phyloP scores from a whole-genome alignment of 192 early-diverging fungal genomes.

The Jimgerdemannia flammicorona region DNA sequence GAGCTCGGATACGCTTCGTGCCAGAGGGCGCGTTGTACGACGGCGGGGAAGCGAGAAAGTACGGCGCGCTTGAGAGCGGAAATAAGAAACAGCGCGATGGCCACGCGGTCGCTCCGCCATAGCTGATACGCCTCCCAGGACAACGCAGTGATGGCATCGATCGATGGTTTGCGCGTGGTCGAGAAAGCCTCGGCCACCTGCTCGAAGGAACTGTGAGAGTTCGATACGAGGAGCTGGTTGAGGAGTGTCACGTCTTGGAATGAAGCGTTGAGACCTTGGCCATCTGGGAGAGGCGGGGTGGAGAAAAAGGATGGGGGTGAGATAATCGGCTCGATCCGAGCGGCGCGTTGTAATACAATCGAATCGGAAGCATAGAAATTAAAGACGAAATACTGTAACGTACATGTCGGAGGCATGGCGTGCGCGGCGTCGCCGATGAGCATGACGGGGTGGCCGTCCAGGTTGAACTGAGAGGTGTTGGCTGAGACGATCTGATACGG shows the following conservation, averaged over 20 bases:
- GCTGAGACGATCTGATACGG: not conserved
- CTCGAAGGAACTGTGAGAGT: not conserved
- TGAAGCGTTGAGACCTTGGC: not conserved
- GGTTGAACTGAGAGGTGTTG: not conserved
- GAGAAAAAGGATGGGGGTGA: not conserved
- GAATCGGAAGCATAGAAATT: not conserved
- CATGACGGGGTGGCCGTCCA: not conserved
- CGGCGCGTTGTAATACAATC: not conserved
- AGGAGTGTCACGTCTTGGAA: not conserved
- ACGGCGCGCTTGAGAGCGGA: not conserved
- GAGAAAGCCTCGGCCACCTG: not conserved
- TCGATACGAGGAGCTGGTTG: not conserved
- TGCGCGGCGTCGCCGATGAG: not conserved
- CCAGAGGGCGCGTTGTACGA: not conserved
- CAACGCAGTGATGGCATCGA: not conserved
- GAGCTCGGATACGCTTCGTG: no score
- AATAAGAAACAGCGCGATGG: not conserved
- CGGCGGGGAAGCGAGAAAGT: not conserved
- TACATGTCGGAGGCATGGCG: not conserved
- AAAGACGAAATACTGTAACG: not conserved
- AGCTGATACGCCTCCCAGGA: not conserved
- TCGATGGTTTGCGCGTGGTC: not conserved
- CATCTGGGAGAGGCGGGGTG: not conserved
- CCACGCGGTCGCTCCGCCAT: not conserved
- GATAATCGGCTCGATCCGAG: no score